These are phyloP conservation scores for Curvularia sp. DNA, from an alignment of 2,329 filamentous ascomycete species.

Conservation along the genomic window DNA sequence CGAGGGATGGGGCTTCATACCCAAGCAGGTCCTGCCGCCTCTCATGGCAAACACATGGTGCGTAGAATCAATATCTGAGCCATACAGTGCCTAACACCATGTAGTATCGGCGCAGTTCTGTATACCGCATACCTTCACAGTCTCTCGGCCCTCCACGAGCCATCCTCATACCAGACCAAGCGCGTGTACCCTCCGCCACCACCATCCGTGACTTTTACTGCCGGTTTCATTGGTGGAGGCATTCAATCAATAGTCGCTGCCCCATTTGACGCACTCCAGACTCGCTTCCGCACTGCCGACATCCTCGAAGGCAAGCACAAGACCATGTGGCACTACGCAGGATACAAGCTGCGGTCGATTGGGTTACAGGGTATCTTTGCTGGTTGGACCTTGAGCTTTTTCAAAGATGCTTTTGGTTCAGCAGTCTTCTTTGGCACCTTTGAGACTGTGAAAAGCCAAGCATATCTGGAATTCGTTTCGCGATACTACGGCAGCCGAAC, in stretches of 20 bases:
- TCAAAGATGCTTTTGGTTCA: constrained; percentile 73
- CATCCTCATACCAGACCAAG: constrained; percentile 66
- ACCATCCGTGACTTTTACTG: constrained; percentile 68
- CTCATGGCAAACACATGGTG: constrained; percentile 74
- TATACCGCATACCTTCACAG: constrained; percentile 79
- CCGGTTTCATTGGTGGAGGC: constrained; percentile 72
- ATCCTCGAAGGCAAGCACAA: constrained; percentile 66
- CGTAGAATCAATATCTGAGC: constrained; percentile 5
- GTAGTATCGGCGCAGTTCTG: constrained; percentile 71
- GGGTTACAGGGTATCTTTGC: constrained; percentile 75
- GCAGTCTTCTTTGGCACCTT: constrained; percentile 78
- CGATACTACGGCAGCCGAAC: constrained; percentile 66
- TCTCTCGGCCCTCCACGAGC: constrained; percentile 70
- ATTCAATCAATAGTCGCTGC: constrained; percentile 76
- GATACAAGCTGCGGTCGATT: constrained; percentile 72
- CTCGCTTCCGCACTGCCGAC: constrained; percentile 70
- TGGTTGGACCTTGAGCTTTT: constrained; percentile 71
- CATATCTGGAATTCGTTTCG: constrained; percentile 73
- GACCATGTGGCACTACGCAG: constrained; percentile 76
- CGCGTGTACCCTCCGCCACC: constrained; percentile 74
- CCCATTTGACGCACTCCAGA: constrained; percentile 77
- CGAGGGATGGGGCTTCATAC: constrained; percentile 77
- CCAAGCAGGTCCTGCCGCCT: constrained; percentile 78
- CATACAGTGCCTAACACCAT: constrained; percentile 15
- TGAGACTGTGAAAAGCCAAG: constrained; percentile 77